Evolutionary conservation across 2,329 filamentous ascomycete genomes (phyloP).

Genomic region (Fusarium globosum): DNA sequence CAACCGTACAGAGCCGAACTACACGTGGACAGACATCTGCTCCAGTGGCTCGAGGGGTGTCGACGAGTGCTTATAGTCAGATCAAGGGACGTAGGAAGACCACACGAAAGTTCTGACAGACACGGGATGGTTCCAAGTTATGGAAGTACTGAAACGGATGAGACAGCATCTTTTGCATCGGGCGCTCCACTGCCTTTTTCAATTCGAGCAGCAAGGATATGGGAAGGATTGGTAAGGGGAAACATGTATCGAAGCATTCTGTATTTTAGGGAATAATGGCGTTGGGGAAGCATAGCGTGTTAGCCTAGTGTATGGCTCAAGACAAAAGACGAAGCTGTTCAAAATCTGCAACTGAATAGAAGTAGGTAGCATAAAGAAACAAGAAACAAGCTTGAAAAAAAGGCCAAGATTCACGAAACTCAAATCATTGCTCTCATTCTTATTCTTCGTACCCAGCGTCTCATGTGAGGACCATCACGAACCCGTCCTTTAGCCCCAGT

Average conservation of each 20-base stretch:
- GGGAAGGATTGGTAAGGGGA: background rate
- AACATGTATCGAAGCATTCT: slow-evolving; percentile 14
- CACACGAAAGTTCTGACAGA: slow-evolving; percentile 36
- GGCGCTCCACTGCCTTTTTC: background rate
- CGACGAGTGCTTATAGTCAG: slow-evolving; percentile 39
- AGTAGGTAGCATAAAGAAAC: background rate
- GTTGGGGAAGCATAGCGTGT: slow-evolving; percentile 18
- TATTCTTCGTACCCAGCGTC: slow-evolving; percentile 21
- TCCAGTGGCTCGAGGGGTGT: slow-evolving; percentile 31
- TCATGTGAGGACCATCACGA: slow-evolving; percentile 40
- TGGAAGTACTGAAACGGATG: slow-evolving; percentile 14
- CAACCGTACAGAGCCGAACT: background rate
- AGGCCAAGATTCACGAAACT: background rate
- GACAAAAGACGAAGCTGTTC: slow-evolving; percentile 8
- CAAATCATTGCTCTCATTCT: background rate
- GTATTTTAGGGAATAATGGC: slow-evolving; percentile 23
- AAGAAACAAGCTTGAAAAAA: background rate
- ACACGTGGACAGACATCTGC: slow-evolving; percentile 27
- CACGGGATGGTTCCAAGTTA: background rate
- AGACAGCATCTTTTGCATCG: background rate
- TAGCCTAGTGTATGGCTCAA: slow-evolving; percentile 19
- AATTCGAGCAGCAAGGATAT: background rate
- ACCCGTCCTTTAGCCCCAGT: slow-evolving; percentile 19
- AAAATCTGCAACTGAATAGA: background rate
- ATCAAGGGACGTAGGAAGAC: slow-evolving; percentile 40